Evolutionary conservation across 768 basidiomycete species (phyloP).

Genomic region (Cystofilobasidium bisporidii): DNA sequence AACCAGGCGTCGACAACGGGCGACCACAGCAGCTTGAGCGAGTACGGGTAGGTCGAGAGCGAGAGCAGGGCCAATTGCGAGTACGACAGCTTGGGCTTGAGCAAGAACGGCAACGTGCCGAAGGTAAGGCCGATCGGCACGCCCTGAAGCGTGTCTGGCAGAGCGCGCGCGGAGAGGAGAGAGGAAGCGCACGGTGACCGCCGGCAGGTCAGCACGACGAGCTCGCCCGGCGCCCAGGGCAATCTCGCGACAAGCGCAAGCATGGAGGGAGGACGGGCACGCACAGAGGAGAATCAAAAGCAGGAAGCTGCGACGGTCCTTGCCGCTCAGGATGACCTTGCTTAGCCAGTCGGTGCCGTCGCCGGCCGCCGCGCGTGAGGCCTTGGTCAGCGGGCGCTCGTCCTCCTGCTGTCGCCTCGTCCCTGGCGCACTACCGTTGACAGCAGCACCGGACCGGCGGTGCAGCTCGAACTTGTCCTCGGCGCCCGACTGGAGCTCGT

Average conservation of each 20-base stretch:
- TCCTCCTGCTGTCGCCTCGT: too few species aligned
- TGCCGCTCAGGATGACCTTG: slow-evolving; percentile 48
- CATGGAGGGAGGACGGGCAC: slow-evolving; percentile 38
- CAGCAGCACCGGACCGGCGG: too few species aligned
- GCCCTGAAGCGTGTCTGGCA: slow-evolving; percentile 56
- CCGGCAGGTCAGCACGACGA: neutral
- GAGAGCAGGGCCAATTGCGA: slow-evolving; percentile 92
- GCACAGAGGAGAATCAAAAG: slow-evolving; percentile 77
- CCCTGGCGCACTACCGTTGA: too few species aligned
- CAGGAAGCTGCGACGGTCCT: slow-evolving; percentile 75
- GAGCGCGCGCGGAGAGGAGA: neutral
- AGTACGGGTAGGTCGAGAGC: slow-evolving; percentile 68
- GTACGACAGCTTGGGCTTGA: slow-evolving; percentile 90
- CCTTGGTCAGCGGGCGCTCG: too few species aligned
- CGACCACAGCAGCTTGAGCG: slow-evolving; percentile 92
- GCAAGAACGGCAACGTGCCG: slow-evolving; percentile 91
- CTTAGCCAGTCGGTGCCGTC: neutral
- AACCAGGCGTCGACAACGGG: slow-evolving; percentile 92
- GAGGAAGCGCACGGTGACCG: neutral
- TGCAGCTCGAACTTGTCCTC: too few species aligned
- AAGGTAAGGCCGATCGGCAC: slow-evolving; percentile 84
- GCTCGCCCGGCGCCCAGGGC: neutral
- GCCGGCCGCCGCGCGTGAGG: neutral
- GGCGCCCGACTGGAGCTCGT: too few species aligned
- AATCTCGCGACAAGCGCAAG: neutral